Conservation (phyloP, 2,329 filamentous ascomycete species). For the Elsinoe batatas region DNA sequence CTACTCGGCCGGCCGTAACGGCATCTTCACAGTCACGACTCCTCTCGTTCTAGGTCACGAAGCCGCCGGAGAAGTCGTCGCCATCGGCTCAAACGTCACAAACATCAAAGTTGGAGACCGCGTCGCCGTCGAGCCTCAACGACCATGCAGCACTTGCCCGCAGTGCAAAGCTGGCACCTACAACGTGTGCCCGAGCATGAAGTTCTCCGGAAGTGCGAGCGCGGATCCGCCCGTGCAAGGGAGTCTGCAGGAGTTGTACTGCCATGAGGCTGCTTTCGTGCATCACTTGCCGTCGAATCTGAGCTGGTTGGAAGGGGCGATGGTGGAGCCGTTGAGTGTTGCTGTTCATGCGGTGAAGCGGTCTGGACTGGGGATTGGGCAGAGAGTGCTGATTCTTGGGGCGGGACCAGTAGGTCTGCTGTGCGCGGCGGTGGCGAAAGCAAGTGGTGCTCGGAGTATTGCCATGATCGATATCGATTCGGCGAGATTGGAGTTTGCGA, state of each 20-base stretch:
- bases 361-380: conserved; percentile 34
- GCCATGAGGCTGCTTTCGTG: conserved; percentile 38
- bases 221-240: conserved; percentile 24
- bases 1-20: background rate
- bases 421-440: conserved; percentile 73
- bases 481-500: conserved; percentile 68
- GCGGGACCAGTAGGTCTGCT: conserved; percentile 63
- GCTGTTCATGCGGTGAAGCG: conserved; percentile 39
- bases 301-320: conserved; percentile 41
- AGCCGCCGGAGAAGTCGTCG: conserved; percentile 54
- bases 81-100: conserved; percentile 48
- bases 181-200: conserved; percentile 19
- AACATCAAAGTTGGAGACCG: conserved; percentile 53
- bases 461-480: conserved; percentile 83
- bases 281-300: conserved; percentile 39
- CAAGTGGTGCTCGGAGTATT: conserved; percentile 75
- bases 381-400: conserved; percentile 40
- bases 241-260: conserved; percentile 42
- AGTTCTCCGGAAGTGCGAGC: conserved; percentile 18
- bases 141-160: conserved; percentile 58
- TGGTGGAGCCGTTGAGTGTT: conserved; percentile 45
- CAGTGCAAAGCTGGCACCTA: conserved; percentile 18
- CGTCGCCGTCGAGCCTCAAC: conserved; percentile 64
- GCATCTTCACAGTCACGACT: background rate
- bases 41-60: conserved; percentile 59